Conservation (phyloP, 768 basidiomycete genomes). For the Boletales sp. region DNA sequence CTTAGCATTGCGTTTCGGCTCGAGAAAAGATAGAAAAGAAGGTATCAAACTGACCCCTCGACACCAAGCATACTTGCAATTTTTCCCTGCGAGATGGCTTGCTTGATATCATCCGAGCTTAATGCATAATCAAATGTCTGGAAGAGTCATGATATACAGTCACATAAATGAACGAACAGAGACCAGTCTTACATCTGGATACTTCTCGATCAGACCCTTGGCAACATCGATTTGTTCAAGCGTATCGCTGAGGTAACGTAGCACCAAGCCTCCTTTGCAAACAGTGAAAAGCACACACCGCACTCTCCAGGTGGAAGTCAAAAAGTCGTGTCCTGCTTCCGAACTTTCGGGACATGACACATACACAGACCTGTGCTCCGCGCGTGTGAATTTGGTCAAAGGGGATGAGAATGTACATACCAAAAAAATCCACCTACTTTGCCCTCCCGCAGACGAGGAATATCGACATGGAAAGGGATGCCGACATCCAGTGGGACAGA, state of each 20-base stretch:
- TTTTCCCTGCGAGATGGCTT: constrained; percentile 64
- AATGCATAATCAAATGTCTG: constrained; percentile 66
- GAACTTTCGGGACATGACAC: constrained; percentile 52
- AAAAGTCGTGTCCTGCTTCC: constrained; percentile 52
- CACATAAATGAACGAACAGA: neutral
- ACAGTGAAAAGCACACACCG: constrained; percentile 33
- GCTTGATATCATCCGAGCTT: constrained; percentile 50
- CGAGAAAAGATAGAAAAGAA: neutral
- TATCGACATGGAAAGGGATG: constrained; percentile 77
- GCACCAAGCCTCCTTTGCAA: too few species aligned
- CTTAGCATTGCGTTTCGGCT: neutral
- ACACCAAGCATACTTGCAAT: constrained; percentile 86
- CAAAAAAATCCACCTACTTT: constrained; percentile 95
- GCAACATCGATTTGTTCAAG: constrained; percentile 94
- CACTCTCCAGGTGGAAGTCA: constrained; percentile 52
- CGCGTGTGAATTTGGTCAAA: neutral
- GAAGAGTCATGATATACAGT: neutral
- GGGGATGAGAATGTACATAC: constrained; percentile 36
- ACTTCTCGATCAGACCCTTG: constrained; percentile 73
- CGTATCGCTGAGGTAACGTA: constrained; percentile 56
- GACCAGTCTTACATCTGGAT: constrained; percentile 53
- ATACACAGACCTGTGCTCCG: constrained; percentile 60
- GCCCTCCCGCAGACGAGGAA: constrained; percentile 77
- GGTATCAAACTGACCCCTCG: constrained; percentile 65
- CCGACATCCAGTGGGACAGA: constrained; percentile 60